Percentiles rank a stretch among this genome's conserved stretches.
Conservation (phyloP, 2,329 filamentous ascomycete genomes). For the Bipolaris oryzae region DNA sequence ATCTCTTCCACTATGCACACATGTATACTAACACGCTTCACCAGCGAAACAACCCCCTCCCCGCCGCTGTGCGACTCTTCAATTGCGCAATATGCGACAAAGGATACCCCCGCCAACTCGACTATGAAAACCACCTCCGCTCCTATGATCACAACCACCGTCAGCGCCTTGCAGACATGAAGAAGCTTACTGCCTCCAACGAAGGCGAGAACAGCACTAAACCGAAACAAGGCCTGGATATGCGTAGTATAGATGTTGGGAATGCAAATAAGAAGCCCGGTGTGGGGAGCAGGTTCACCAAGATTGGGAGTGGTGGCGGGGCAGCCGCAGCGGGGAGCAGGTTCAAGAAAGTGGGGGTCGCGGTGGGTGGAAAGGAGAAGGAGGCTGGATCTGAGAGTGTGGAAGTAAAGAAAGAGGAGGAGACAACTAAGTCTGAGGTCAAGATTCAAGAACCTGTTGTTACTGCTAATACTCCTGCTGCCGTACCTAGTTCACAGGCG, state of each 20-base stretch:
- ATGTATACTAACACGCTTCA: constrained; percentile 12
- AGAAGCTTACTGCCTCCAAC: constrained; percentile 58
- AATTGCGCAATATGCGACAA: constrained; percentile 78
- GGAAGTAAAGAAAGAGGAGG: constrained; percentile 1
- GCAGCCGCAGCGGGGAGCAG: constrained; percentile 46
- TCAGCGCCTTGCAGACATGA: constrained; percentile 80
- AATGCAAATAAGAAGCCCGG: constrained; percentile 26
- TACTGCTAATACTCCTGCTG: neutral
- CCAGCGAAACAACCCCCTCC: constrained; percentile 53
- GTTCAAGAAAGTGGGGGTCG: constrained; percentile 74
- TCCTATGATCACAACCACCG: constrained; percentile 92
- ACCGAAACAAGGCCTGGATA: constrained; percentile 28
- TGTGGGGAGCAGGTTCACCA: constrained; percentile 33
- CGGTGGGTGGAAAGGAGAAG: constrained; percentile 18
- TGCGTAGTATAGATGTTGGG: constrained; percentile 33
- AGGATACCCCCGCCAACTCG: constrained; percentile 92
- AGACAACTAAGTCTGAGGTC: constrained; percentile 45
- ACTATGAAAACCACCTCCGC: constrained; percentile 92
- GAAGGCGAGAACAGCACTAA: constrained; percentile 29
- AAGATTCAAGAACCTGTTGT: constrained; percentile 19
- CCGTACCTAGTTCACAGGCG: constrained; percentile 1
- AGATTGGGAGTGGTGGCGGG: constrained; percentile 32
- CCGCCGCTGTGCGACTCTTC: constrained; percentile 48
- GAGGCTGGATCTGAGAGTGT: neutral
- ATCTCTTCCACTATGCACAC: constrained; percentile 48